phyloP scores from a whole-genome alignment of 495 filamentous ascomycete species.

The Penicillium ochrochloron region DNA sequence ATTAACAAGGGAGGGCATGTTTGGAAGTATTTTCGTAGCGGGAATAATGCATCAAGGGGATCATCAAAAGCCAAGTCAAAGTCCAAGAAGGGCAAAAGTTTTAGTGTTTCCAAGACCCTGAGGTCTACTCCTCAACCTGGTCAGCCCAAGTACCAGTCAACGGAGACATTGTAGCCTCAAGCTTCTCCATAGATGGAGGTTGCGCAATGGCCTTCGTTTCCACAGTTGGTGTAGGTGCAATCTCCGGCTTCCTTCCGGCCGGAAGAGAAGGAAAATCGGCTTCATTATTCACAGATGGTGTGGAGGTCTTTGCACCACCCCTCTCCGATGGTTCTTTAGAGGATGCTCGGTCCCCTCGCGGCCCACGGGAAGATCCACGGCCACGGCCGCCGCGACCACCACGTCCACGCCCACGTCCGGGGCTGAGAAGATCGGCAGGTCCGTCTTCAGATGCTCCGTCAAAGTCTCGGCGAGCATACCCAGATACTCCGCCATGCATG shows the following conservation, averaged over 20 bases:
- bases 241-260: conserved; percentile 26
- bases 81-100: background rate
- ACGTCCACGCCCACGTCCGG: conserved; percentile 30
- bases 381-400: conserved; percentile 42
- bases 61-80: conserved; percentile 16
- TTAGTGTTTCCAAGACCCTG: background rate
- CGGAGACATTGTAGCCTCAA: conserved; percentile 32
- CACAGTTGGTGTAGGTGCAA: conserved; percentile 6
- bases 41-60: conserved; percentile 18
- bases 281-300: conserved; percentile 38
- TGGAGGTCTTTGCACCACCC: conserved; percentile 19
- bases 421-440: conserved; percentile 7
- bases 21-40: conserved; percentile 20
- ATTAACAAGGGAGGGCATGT: conserved; percentile 13
- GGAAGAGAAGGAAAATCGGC: conserved; percentile 52
- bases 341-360: conserved; percentile 29
- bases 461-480: conserved; percentile 40
- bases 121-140: conserved; percentile 37
- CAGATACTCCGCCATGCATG: conserved; percentile 63
- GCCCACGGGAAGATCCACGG: conserved; percentile 39
- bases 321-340: conserved; percentile 27
- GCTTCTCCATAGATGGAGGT: conserved; percentile 29
- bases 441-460: conserved; percentile 32
- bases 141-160: conserved; percentile 46
- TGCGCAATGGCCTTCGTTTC: conserved; percentile 15